Evolutionary conservation across 2,329 filamentous ascomycete species (phyloP), one percentile per base, ranked within the genome.

Genomic region (Colletotrichum sp.): DNA sequence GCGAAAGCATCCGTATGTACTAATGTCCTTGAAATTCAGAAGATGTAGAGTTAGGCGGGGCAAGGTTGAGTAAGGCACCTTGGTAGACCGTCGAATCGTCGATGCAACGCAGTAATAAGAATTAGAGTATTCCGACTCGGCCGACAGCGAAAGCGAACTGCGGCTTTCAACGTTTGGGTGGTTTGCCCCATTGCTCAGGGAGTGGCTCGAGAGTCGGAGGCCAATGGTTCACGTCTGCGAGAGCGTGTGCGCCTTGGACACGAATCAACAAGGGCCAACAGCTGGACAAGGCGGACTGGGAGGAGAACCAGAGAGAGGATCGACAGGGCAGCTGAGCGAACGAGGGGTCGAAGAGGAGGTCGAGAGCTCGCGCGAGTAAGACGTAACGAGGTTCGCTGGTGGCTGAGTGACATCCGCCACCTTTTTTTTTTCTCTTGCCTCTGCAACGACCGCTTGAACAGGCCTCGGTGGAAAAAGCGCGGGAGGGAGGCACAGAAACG

Each of bases 241-340:
- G 36, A 24, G 24, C 30, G 36, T 75, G 57, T 72, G 63, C 39
- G 69, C 63, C 72, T 72, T 21, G 62, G 55, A 32, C 18, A 16
- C 49, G 55, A 57, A 49, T 49, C 28, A 55, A 73, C 69, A 64
- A 28, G 73, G 74, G 64, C 74, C 74, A 74, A 49, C 59, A 65
- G 44, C 64, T 73, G 70, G 36, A 74, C 74, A 76, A 76, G 74
- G 74, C 74, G 74, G 59, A 74, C 57, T 76, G 39, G 16, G 18
- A 59, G 18, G 36, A 73, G 57, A 34, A 49, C 8, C 59, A 3
- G 6, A 24, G 32, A 36, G 60, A 21, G 28, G 28, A 63, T 21
- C 16, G 30, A 60, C 57, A 60, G 57, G 57, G 60, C 30, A 63
- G 60, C 60, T 63, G 71, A 63, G 67, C 57, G 65, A 34, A 16